Evolutionary conservation across 208 protist species (phyloP).

Genomic region (Acanthamoeba rhysodes): DNA sequence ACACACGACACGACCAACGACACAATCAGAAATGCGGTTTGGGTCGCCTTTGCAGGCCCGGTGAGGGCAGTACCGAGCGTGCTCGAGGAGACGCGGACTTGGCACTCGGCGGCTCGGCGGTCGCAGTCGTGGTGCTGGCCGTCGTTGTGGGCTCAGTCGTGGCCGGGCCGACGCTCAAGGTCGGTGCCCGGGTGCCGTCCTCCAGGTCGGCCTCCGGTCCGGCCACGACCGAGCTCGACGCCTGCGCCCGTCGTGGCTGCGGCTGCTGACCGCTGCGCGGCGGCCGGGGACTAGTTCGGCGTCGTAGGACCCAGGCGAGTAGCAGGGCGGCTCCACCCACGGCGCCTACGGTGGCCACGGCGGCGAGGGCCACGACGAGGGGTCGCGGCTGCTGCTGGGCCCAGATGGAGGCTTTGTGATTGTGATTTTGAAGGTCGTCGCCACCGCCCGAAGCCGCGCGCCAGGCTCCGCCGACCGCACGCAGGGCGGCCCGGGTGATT

Average conservation of each 20-base stretch:
- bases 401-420: neutral
- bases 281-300: neutral
- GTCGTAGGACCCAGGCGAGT: neutral
- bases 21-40: too few relatives aligned
- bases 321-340: slow-evolving; percentile 18
- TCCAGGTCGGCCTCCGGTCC: neutral
- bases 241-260: too few relatives aligned
- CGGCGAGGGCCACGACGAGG: neutral
- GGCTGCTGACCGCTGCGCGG: neutral
- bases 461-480: neutral
- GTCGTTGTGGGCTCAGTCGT: neutral
- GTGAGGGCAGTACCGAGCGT: neutral
- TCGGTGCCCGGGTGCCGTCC: neutral
- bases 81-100: slow-evolving; percentile 10
- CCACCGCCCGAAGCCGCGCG: neutral
- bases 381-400: neutral
- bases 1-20: too few relatives aligned
- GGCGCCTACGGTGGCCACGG: slow-evolving; percentile 5
- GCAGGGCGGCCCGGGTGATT: neutral
- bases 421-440: neutral
- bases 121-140: neutral
- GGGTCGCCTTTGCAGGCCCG: too few relatives aligned
- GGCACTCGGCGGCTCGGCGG: neutral
- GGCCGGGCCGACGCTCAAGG: neutral
- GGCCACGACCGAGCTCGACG: too few relatives aligned